A percentile compares a stretch with the other conserved stretches of the same genome.
Conservation (phyloP, 306 rosid genomes). For the Abrus pulchellus region DNA sequence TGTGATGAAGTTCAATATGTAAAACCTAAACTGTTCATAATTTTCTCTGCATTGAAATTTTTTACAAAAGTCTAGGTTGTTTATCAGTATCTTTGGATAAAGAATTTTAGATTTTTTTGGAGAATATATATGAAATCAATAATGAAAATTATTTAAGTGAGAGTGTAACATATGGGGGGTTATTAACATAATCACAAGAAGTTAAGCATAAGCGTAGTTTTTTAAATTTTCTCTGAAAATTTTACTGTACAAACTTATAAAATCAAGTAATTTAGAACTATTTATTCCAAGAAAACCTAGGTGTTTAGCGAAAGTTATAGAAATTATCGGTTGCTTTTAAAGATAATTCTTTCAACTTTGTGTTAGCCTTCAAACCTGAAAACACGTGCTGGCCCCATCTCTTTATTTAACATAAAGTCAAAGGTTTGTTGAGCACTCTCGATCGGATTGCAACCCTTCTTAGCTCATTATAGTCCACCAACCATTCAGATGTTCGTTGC, state of each 20-base stretch:
- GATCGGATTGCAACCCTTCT: not conserved
- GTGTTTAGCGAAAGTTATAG: slow-evolving; percentile 14
- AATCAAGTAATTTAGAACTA: too few relatives aligned
- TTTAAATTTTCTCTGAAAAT: too few relatives aligned
- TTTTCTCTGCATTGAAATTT: slow-evolving; percentile 39
- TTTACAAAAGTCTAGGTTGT: slow-evolving; percentile 25
- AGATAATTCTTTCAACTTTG: not conserved
- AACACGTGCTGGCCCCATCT: slow-evolving; percentile 9
- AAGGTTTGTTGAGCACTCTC: not conserved
- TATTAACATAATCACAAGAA: too few relatives aligned
- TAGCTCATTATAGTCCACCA: not conserved
- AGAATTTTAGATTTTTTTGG: too few relatives aligned
- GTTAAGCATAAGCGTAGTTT: too few relatives aligned
- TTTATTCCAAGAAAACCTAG: not conserved
- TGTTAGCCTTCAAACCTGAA: slow-evolving; percentile 21
- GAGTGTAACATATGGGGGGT: too few relatives aligned
- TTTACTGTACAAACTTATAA: too few relatives aligned
- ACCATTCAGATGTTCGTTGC: not conserved
- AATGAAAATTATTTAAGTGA: too few relatives aligned
- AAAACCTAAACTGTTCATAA: slow-evolving; percentile 46
- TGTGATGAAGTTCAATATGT: slow-evolving; percentile 36
- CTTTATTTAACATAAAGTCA: not conserved
- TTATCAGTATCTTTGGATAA: not conserved
- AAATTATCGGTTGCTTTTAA: slow-evolving; percentile 26
- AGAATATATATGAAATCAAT: too few relatives aligned